Percentiles rank a stretch among this genome's conserved stretches.
phyloP scores from a whole-genome alignment of 2,329 filamentous ascomycete genomes.

The Aspergillus sp. region DNA sequence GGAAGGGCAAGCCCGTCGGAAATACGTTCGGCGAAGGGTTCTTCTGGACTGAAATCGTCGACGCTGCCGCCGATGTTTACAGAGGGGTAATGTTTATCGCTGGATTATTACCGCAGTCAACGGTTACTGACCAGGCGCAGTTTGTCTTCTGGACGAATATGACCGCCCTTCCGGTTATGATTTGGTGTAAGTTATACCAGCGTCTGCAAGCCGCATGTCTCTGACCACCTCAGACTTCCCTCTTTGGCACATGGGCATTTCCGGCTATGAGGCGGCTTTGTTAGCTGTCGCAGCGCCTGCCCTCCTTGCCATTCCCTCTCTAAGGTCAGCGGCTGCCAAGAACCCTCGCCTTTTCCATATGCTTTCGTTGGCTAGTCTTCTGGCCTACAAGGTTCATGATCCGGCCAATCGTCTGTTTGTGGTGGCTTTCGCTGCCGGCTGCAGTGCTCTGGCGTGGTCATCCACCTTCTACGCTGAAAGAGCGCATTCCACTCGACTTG shows the following conservation, averaged over 20 bases:
- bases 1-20: slow-evolving; percentile 65
- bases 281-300: slow-evolving; percentile 76
- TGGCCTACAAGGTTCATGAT: slow-evolving; percentile 65
- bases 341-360: slow-evolving; percentile 66
- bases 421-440: slow-evolving; percentile 69
- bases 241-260: slow-evolving; percentile 98
- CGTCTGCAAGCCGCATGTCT: background rate
- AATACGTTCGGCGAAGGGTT: slow-evolving; percentile 64
- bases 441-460: slow-evolving; percentile 75
- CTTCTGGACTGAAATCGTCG: slow-evolving; percentile 63
- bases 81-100: slow-evolving; percentile 57
- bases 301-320: slow-evolving; percentile 59
- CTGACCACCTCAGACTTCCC: slow-evolving; percentile 62
- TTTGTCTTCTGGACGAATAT: slow-evolving; percentile 95
- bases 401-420: slow-evolving; percentile 70
- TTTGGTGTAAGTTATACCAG: slow-evolving; percentile 68
- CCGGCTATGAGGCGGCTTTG: slow-evolving; percentile 84
- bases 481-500: slow-evolving; percentile 62
- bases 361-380: slow-evolving; percentile 65
- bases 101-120: slow-evolving; percentile 6
- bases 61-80: slow-evolving; percentile 81
- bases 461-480: slow-evolving; percentile 73
- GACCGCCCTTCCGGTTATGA: slow-evolving; percentile 75
- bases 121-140: slow-evolving; percentile 36
- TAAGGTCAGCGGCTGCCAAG: slow-evolving; percentile 59